Evolutionary conservation across 2,329 filamentous ascomycete species (phyloP).

Genomic region (Botrytis galanthina): DNA sequence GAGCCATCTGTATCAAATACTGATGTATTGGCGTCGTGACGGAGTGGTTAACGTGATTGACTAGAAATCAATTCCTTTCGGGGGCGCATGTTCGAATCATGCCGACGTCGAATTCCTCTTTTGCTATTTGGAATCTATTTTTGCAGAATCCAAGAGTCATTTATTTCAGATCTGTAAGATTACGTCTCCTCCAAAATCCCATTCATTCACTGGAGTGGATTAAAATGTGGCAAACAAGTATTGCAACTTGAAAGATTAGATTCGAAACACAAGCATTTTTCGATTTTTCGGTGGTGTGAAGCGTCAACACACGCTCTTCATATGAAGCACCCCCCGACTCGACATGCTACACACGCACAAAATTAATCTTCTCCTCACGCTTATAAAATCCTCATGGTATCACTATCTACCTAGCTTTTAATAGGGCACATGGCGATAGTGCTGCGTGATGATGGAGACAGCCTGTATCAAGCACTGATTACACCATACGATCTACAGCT

Average conservation of each 20-base stretch:
- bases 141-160: background rate
- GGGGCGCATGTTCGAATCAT: conserved; percentile 9
- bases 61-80: conserved; percentile 11
- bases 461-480: background rate
- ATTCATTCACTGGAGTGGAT: background rate
- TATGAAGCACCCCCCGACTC: background rate
- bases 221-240: background rate
- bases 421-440: background rate
- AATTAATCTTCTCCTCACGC: background rate
- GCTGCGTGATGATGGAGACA: background rate
- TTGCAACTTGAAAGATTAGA: background rate
- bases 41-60: conserved; percentile 10
- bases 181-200: background rate
- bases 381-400: background rate
- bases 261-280: background rate
- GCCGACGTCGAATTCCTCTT: background rate
- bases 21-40: background rate
- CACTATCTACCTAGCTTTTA: background rate
- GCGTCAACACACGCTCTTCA: background rate
- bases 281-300: background rate
- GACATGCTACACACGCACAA: background rate
- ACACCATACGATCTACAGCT: background rate
- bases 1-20: accelerated
- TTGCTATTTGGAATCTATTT: background rate
- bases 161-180: background rate